Evolutionary conservation across 1,139 yeast species (phyloP).

Genomic region (Protomyces macrosporus): DNA sequence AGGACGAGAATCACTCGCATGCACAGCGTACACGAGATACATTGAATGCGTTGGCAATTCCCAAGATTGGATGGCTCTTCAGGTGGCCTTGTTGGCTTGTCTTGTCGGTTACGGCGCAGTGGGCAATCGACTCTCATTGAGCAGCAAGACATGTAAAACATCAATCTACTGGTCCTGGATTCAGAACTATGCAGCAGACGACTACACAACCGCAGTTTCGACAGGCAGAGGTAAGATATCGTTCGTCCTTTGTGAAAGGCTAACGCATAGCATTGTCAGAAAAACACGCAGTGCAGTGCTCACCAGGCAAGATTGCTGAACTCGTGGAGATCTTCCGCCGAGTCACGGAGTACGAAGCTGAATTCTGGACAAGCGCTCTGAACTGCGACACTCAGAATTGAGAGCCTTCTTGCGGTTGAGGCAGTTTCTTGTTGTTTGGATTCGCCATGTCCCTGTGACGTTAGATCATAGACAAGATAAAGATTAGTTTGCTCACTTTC

Average conservation of each 20-base stretch:
- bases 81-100: constrained; percentile 27
- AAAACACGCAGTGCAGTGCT: constrained; percentile 2
- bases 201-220: constrained; percentile 51
- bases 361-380: constrained; percentile 21
- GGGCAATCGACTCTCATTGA: constrained; percentile 4
- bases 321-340: constrained; percentile 23
- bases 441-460: constrained; percentile 66
- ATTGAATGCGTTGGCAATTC: constrained; percentile 38
- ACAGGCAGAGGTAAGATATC: constrained; percentile 40
- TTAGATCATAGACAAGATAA: not conserved
- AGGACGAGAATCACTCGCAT: constrained; percentile 52
- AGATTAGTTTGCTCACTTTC: constrained; percentile 45
- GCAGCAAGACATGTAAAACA: constrained; percentile 29
- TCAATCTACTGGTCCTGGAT: constrained; percentile 53
- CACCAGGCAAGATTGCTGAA: constrained; percentile 8
- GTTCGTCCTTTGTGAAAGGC: not conserved
- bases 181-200: constrained; percentile 53
- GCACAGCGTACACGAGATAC: constrained; percentile 57
- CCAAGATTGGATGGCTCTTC: constrained; percentile 25
- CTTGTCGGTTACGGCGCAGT: constrained; percentile 27
- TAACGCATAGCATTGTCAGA: constrained; percentile 1
- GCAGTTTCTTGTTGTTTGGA: constrained; percentile 71
- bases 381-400: not conserved
- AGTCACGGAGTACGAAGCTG: constrained; percentile 23
- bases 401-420: constrained; percentile 84